Evolutionary conservation across 1,284 basidiomycete species (phyloP), one percentile per base, ranked within the genome.

Genomic region (Boletellus sp.): DNA sequence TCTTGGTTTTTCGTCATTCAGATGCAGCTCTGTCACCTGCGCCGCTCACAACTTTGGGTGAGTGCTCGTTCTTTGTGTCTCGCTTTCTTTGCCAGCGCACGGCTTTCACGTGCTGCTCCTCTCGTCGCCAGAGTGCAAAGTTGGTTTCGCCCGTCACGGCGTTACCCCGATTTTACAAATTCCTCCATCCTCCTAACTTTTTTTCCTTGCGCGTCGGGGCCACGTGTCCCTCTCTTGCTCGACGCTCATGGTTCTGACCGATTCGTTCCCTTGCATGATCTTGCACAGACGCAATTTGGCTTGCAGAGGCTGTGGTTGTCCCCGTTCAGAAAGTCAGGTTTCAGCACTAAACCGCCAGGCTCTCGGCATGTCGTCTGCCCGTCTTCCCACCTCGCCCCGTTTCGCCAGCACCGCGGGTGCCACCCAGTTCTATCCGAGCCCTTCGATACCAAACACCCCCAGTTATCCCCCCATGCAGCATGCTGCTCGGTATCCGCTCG

Each of bases 11-110:
- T 24, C 26, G 24, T 41, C 63, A 56, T 52, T 36, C 61, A 87
- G 85, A 71, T 87, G 85, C 60, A 69, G 68, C 53, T 74, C 76
- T 49, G 74, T 78, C 53, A 79, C 75, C 47, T 87, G 85, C 64
- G 80, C 78, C 58, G 83, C 83, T 24, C 83, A 86, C 65, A 88
- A 88, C 68, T 88, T 88, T 74, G 84, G 82, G 85, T 86, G 64
- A 73, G 82, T 78, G 44, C 62, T 47, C 47, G 49, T 26, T 13
- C 21, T 21, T 39, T 50, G 18, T 40, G 28, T 4, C n/a, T 10
- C n/a, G 4, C 15, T n/a, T 45, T 26, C 45, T 46, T 38, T 42
- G 37, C 36, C 28, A 28, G 19, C 13, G 13, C 18, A 36, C 49
- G 35, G 15, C 22, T 21, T 35, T 50, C 50, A 49, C 47, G 28